phyloP scores from a whole-genome alignment of 2,329 filamentous ascomycete species.

The Botrytis aclada region DNA sequence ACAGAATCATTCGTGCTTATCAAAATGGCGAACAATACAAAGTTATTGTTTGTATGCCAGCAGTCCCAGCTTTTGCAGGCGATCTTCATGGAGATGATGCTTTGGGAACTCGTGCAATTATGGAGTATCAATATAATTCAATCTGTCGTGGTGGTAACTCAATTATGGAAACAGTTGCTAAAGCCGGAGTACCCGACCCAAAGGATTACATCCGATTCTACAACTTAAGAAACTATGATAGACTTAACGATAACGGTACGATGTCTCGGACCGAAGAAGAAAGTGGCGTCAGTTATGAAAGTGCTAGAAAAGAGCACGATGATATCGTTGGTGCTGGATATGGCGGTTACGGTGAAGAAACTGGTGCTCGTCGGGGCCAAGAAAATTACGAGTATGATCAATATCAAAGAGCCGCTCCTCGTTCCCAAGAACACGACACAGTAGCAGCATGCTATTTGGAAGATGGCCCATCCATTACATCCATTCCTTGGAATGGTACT shows the following conservation, averaged over 20 bases:
- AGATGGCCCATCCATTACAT: constrained; percentile 64
- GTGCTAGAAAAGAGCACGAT: constrained; percentile 63
- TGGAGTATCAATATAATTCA: constrained; percentile 81
- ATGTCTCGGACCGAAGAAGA: constrained; percentile 59
- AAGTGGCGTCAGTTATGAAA: constrained; percentile 65
- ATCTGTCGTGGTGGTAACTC: constrained; percentile 75
- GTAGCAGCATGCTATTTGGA: constrained; percentile 83
- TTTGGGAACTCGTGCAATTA: constrained; percentile 76
- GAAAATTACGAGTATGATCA: constrained; percentile 42
- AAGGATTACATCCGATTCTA: constrained; percentile 77
- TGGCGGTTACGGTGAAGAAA: constrained; percentile 39
- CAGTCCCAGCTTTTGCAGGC: constrained; percentile 78
- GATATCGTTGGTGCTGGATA: constrained; percentile 51
- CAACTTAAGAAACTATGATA: constrained; percentile 80
- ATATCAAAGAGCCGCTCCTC: constrained; percentile 68
- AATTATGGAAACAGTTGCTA: constrained; percentile 69
- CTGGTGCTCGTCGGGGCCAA: constrained; percentile 38
- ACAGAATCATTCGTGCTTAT: constrained; percentile 70
- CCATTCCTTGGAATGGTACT: constrained; percentile 53
- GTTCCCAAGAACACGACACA: constrained; percentile 65
- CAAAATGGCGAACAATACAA: constrained; percentile 65
- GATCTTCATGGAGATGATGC: constrained; percentile 71
- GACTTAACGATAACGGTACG: constrained; percentile 67
- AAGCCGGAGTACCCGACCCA: constrained; percentile 64
- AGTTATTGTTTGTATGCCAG: constrained; percentile 74